Percentiles rank a stretch among this genome's conserved stretches.
These are phyloP conservation scores for Neurospora tetraspora DNA, from an alignment of 495 filamentous ascomycete species.

Conservation along the genomic window DNA sequence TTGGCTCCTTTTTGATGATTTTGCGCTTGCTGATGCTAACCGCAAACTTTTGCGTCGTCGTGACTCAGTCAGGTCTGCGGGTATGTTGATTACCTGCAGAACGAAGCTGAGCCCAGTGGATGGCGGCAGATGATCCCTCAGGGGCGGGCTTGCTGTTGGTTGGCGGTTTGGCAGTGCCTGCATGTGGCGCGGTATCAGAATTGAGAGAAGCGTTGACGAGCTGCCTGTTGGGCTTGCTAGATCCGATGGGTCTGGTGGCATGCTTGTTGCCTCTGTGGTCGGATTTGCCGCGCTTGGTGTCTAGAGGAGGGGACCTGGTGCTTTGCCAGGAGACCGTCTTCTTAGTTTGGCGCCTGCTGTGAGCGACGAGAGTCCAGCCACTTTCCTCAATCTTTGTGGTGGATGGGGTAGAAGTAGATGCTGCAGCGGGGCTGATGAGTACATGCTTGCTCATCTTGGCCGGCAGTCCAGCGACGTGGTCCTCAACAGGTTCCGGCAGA, in stretches of 20 bases:
- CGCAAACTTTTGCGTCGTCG: too few relatives aligned
- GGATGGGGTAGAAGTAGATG: rapidly evolving
- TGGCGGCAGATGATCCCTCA: too few relatives aligned
- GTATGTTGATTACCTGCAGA: too few relatives aligned
- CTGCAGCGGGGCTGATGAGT: rapidly evolving
- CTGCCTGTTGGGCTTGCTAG: not conserved
- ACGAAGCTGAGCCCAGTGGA: too few relatives aligned
- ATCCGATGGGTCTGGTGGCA: not conserved
- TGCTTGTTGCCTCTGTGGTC: too few relatives aligned
- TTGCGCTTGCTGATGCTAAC: too few relatives aligned
- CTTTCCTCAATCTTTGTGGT: not conserved
- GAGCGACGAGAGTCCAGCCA: not conserved
- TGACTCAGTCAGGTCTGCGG: too few relatives aligned
- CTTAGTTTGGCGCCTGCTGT: not conserved
- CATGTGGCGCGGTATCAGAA: too few relatives aligned
- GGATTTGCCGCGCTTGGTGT: too few relatives aligned
- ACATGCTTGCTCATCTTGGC: not conserved
- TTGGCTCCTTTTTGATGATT: too few relatives aligned
- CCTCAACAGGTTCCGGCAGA: not conserved
- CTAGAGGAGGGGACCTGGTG: not conserved
- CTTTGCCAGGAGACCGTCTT: rapidly evolving
- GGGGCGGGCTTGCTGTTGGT: not conserved
- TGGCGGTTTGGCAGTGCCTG: too few relatives aligned
- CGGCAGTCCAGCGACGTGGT: not conserved
- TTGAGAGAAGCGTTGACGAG: not conserved